phyloP scores from a whole-genome alignment of 441 rosid species.

The Cnidoscolus chayamansa region DNA sequence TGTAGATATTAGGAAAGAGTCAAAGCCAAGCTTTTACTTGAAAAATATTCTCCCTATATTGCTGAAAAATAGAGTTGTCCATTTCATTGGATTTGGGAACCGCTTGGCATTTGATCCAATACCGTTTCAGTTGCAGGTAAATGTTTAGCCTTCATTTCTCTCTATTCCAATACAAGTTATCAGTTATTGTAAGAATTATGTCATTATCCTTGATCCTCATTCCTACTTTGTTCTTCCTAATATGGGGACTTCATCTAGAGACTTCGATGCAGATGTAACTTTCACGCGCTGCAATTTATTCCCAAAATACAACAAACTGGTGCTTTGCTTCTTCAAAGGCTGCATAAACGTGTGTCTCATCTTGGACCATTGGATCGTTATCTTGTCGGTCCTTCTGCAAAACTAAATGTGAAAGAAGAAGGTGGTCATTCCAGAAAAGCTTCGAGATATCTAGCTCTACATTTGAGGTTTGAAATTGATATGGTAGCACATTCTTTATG shows the following conservation, averaged over 20 bases:
- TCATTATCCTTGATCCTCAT: neutral
- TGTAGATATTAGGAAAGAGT: constrained; percentile 68
- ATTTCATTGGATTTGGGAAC: constrained; percentile 89
- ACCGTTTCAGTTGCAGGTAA: constrained; percentile 86
- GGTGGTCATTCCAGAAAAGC: constrained; percentile 39
- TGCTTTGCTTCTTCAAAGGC: constrained; percentile 64
- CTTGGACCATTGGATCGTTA: constrained; percentile 63
- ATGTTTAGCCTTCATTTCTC: constrained; percentile 24
- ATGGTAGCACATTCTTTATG: constrained; percentile 99
- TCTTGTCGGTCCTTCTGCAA: constrained; percentile 70
- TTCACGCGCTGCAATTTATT: constrained; percentile 70
- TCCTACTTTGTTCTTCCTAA: constrained; percentile 38
- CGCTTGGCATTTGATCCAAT: constrained; percentile 95
- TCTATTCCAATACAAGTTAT: constrained; percentile 13
- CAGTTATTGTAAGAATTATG: constrained; percentile 11
- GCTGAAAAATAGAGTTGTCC: constrained; percentile 68
- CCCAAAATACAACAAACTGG: constrained; percentile 89
- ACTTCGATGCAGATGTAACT: constrained; percentile 97
- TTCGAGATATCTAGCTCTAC: constrained; percentile 76
- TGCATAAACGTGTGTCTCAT: constrained; percentile 49
- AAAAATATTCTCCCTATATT: constrained; percentile 82
- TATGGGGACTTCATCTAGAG: constrained; percentile 69
- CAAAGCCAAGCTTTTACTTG: constrained; percentile 81
- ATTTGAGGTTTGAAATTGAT: constrained; percentile 91
- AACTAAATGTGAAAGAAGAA: constrained; percentile 41